Evolutionary conservation across 2,329 filamentous ascomycete species (phyloP).

Genomic region (Aspergillus sp.): DNA sequence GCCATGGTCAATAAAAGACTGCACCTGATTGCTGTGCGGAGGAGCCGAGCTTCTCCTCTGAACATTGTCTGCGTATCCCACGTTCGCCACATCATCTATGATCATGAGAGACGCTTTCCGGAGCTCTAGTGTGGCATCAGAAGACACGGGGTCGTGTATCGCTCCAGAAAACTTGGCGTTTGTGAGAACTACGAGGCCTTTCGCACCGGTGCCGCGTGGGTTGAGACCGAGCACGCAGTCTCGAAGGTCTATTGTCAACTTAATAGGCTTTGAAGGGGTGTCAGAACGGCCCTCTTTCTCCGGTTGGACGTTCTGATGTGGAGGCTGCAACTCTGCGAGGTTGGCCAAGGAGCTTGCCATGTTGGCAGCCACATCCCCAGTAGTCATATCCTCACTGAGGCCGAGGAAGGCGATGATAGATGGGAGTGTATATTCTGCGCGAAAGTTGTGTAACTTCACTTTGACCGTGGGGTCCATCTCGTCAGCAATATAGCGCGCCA

Average conservation of each 20-base stretch:
- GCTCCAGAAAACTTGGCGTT: constrained; percentile 72
- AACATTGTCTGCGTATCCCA: constrained; percentile 41
- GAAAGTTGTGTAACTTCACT: constrained; percentile 79
- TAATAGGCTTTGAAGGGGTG: constrained; percentile 55
- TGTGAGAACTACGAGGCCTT: constrained; percentile 75
- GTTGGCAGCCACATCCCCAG: constrained; percentile 72
- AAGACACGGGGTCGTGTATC: constrained; percentile 66
- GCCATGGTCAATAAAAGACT: constrained; percentile 61
- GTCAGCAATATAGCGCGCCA: constrained; percentile 87
- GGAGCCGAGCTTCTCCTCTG: constrained; percentile 28
- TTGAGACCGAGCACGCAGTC: constrained; percentile 86
- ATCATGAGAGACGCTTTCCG: constrained; percentile 81
- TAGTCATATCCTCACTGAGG: constrained; percentile 65
- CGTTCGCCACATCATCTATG: constrained; percentile 69
- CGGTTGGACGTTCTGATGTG: constrained; percentile 22
- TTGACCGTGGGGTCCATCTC: constrained; percentile 92
- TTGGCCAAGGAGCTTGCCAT: constrained; percentile 80
- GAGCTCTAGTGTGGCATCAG: constrained; percentile 67
- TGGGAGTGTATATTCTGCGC: constrained; percentile 84
- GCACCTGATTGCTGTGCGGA: constrained; percentile 48
- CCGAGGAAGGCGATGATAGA: constrained; percentile 78
- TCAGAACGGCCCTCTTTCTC: constrained; percentile 20
- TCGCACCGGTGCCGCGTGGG: constrained; percentile 72
- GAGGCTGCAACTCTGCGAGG: constrained; percentile 61
- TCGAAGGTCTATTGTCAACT: constrained; percentile 63